These are phyloP conservation scores for Crucibulum laeve DNA, from an alignment of 768 basidiomycete species.

Conservation along the genomic window DNA sequence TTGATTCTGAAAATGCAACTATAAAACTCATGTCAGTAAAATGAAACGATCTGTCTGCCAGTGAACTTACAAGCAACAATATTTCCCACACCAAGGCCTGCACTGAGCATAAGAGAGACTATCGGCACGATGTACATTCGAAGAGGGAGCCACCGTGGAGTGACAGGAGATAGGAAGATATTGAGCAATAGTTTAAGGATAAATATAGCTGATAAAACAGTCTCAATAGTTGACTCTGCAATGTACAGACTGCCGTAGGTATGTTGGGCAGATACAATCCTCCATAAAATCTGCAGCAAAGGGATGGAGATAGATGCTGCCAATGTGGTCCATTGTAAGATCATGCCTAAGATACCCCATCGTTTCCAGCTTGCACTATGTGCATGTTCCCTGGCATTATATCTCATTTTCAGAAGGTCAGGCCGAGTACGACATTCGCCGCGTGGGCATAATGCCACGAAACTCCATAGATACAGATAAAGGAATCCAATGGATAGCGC, in stretches of 20 bases:
- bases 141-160: conserved; percentile 38
- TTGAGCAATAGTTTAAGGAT: conserved; percentile 62
- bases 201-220: conserved; percentile 53
- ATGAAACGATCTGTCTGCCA: conserved; percentile 8
- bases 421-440: conserved; percentile 22
- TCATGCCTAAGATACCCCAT: conserved; percentile 53
- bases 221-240: conserved; percentile 52
- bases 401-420: neutral
- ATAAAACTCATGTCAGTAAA: conserved; percentile 3
- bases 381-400: neutral
- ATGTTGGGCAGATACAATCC: conserved; percentile 37
- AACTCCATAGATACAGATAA: conserved; percentile 66
- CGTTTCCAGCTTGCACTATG: conserved; percentile 65
- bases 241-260: conserved; percentile 46
- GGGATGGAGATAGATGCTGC: conserved; percentile 40
- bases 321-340: conserved; percentile 50
- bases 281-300: conserved; percentile 62
- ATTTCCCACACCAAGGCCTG: conserved; percentile 52
- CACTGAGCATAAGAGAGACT: conserved; percentile 45
- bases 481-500: conserved; percentile 54
- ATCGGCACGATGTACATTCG: conserved; percentile 45
- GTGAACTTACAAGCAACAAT: conserved; percentile 49
- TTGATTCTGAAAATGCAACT: conserved; percentile 70
- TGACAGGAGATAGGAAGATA: conserved; percentile 37
- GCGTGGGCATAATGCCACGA: conserved; percentile 54